phyloP scores from a whole-genome alignment of 179 eudicot genomes.

The Silene coronaria region DNA sequence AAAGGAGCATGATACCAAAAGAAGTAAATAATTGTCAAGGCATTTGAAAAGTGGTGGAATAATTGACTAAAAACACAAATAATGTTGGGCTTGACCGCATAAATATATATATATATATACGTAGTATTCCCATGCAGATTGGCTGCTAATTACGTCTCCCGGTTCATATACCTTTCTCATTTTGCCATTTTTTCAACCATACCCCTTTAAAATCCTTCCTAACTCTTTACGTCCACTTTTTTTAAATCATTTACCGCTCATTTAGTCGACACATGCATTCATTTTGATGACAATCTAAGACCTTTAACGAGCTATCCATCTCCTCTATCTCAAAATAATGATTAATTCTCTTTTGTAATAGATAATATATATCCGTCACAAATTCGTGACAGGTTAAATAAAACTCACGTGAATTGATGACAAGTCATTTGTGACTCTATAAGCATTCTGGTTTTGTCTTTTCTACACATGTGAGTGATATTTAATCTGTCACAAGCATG shows the following conservation, averaged over 20 bases:
- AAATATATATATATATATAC: neutral
- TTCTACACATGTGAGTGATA: too few relatives aligned
- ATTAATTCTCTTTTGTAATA: too few relatives aligned
- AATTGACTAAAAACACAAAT: constrained; percentile 13
- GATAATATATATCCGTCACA: too few relatives aligned
- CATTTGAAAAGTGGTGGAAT: constrained; percentile 7
- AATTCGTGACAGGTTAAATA: too few relatives aligned
- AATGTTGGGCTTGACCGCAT: neutral
- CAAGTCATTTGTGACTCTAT: too few relatives aligned
- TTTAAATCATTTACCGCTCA: neutral
- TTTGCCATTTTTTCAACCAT: neutral
- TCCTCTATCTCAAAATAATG: too few relatives aligned
- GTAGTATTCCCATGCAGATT: constrained; percentile 16
- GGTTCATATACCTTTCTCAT: neutral
- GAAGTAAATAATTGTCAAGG: constrained; percentile 3
- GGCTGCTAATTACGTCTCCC: constrained; percentile 10
- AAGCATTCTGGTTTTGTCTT: too few relatives aligned
- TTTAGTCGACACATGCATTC: too few relatives aligned
- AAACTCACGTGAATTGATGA: too few relatives aligned
- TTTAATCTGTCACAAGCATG: too few relatives aligned
- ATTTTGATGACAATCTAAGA: neutral
- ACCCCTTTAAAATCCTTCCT: neutral
- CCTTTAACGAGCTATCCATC: neutral
- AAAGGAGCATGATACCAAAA: constrained; percentile 7
- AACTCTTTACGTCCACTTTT: neutral